Conservation (phyloP, 768 basidiomycete species). For the Hygrophoropsis aurantiaca region DNA sequence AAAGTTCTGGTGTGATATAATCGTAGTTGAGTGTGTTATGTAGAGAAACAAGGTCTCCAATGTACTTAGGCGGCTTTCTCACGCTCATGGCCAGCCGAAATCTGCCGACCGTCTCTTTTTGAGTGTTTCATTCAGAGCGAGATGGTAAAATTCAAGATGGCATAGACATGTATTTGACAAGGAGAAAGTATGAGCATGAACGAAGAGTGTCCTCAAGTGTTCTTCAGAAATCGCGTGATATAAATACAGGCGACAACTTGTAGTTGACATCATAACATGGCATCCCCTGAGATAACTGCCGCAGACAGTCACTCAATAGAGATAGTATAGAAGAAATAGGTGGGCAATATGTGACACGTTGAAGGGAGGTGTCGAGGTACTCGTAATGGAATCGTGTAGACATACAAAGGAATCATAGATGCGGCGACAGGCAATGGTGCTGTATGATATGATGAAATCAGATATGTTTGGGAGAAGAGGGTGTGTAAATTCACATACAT, state of each 20-base stretch:
- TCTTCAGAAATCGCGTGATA: slow-evolving; percentile 17
- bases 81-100: slow-evolving; percentile 8
- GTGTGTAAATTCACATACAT: slow-evolving; percentile 15
- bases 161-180: slow-evolving; percentile 22
- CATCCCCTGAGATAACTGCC: slow-evolving; percentile 10
- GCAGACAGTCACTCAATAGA: slow-evolving; percentile 5
- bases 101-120: slow-evolving; percentile 3
- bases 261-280: slow-evolving; percentile 22
- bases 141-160: slow-evolving; percentile 4
- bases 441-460: slow-evolving; percentile 6
- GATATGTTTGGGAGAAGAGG: not conserved
- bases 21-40: not conserved
- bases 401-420: slow-evolving; percentile 22
- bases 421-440: slow-evolving; percentile 10
- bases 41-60: not conserved
- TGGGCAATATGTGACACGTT: slow-evolving; percentile 17
- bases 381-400: slow-evolving; percentile 2
- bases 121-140: not conserved
- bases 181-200: slow-evolving; percentile 23
- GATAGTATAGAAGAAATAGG: not conserved
- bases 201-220: slow-evolving; percentile 20
- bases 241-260: slow-evolving; percentile 30
- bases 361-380: slow-evolving; percentile 5
- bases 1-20: slow-evolving; percentile 2
- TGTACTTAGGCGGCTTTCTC: slow-evolving; percentile 1